A percentile compares a stretch with the other conserved stretches of the same genome.
Conservation (phyloP, 2,329 filamentous ascomycete genomes). For the Fusarium piperis region DNA sequence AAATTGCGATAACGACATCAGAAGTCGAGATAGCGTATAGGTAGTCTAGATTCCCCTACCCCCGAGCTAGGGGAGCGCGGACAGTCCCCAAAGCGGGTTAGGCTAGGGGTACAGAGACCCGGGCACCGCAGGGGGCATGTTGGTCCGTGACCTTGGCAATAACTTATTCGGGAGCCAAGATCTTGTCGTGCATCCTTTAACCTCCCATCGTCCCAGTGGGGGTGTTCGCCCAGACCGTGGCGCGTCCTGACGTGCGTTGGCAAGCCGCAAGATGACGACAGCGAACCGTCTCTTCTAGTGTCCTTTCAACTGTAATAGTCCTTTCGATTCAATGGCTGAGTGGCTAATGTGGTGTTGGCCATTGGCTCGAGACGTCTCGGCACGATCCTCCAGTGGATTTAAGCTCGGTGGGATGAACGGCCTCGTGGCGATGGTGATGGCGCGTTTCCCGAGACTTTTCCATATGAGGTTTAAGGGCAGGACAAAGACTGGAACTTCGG, state of each 20-base stretch:
- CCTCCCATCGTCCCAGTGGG: not conserved
- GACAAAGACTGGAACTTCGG: not conserved
- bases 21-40: constrained; percentile 22
- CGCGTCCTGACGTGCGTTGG: not conserved
- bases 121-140: not conserved
- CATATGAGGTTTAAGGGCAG: not conserved
- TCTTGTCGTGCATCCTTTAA: not conserved
- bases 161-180: constrained; percentile 2
- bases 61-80: not conserved
- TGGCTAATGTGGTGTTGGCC: not conserved
- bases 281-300: not conserved
- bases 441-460: not conserved
- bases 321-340: not conserved
- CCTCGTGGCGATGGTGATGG: not conserved
- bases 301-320: not conserved
- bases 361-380: not conserved
- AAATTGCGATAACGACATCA: constrained; percentile 27
- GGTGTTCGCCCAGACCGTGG: not conserved
- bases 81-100: not conserved
- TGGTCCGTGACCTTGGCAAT: not conserved
- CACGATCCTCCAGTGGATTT: not conserved
- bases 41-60: not conserved
- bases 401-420: not conserved
- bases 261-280: constrained; percentile 12
- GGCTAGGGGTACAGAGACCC: not conserved